A percentile compares a stretch with the other conserved stretches of the same genome.
These are phyloP conservation scores for Lunularia cruciata DNA, from an alignment of 225 moss, liverwort and hornwort species.

Conservation along the genomic window DNA sequence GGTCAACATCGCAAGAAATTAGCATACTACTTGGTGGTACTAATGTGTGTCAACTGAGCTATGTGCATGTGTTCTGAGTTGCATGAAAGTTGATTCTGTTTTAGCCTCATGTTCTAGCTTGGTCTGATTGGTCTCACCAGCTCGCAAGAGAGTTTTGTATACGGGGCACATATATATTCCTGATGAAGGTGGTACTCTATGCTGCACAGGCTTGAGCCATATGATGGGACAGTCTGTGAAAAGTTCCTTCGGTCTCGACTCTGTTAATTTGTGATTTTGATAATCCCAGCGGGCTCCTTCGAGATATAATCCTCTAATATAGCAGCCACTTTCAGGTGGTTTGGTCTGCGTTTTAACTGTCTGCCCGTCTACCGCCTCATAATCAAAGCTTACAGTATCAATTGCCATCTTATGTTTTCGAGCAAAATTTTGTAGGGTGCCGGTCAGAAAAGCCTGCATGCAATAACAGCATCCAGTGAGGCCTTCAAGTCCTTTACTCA, in stretches of 20 bases:
- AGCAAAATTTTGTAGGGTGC: conserved; percentile 88
- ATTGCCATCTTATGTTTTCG: conserved; percentile 79
- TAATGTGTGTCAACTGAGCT: no score
- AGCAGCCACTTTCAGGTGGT: conserved; percentile 66
- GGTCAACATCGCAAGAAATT: no score
- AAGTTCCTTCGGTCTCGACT: conserved; percentile 70
- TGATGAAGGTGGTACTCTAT: conserved; percentile 43
- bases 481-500: no score
- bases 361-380: conserved; percentile 55
- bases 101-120: no score
- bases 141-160: conserved; percentile 80
- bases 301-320: conserved; percentile 65
- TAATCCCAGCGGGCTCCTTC: conserved; percentile 89
- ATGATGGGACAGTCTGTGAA: conserved; percentile 76
- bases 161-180: conserved; percentile 76
- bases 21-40: no score
- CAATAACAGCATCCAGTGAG: not conserved
- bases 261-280: conserved; percentile 46
- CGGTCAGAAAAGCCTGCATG: conserved; percentile 71
- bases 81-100: no score
- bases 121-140: conserved; percentile 45
- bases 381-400: conserved; percentile 80
- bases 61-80: no score
- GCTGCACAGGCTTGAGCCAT: conserved; percentile 73
- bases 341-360: conserved; percentile 37